Base-by-base conservation (phyloP, 306 rosid species). In the Arachis stenosperma region DNA sequence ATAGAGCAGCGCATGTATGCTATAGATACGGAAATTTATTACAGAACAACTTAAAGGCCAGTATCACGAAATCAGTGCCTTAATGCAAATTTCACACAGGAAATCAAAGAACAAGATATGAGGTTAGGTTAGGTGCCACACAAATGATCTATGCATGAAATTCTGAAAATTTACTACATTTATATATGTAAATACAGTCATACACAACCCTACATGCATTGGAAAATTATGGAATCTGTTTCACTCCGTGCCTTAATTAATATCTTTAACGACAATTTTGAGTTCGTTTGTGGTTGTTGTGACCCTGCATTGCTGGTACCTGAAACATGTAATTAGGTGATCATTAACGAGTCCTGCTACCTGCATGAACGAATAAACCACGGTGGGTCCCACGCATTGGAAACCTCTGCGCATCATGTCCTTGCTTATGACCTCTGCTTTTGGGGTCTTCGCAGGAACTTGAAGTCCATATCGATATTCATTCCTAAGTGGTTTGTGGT, bases 321-420 rank as follows among this genome's bases (percentile, higher is more conserved):
- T 84, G 84, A 80, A 91, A 84, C 98, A 94, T 14, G 88, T 75
- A 6, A 85, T 6, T 67, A 91, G 85, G 78, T 94, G 95, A 69
- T 91, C 96, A 74, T 94, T 91, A 52, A 88, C 96, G 17, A 94
- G 86, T 55, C 98, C 96, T 1, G 95, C 65, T 13, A 81, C 95
- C 76, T 91, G 98, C 98, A 94, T 88, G 88, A 94, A 91, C 17
- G 95, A 91, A 76, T 94, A 94, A 69, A 91, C 65, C 9, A 88
- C 91, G 0, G 92, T 94, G 0, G 98, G 97, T 36, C 98, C 98
- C 29, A 94, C 97, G 36, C 98, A 91, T 27, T 96, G 97, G 65
- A 94, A 94, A 30, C 99, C 99, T 80, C 99, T 87, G 30, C 82
- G 84, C 88, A 91, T 88, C 91, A 94, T 75, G 82, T 89, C 97